Conservation (phyloP, 1,284 basidiomycete genomes). For the Athelia psychrophila region DNA sequence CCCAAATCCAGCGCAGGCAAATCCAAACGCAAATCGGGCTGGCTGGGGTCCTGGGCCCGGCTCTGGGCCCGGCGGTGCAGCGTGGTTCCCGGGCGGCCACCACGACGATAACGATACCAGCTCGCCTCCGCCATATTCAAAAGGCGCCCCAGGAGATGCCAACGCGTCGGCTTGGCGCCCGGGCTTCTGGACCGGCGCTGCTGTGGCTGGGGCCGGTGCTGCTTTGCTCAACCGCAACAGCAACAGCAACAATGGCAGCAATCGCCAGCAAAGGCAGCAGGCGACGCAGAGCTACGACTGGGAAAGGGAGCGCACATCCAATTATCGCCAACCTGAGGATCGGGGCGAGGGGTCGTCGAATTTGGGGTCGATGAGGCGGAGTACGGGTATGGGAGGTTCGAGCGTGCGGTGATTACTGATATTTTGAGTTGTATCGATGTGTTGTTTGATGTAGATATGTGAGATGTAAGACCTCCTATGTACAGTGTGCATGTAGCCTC, state of each 20-base stretch:
- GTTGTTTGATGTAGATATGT: too few species aligned
- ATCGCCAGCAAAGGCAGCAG: constrained; percentile 13
- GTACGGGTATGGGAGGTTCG: constrained; percentile 71
- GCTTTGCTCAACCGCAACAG: constrained; percentile 46
- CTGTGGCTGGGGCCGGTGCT: constrained; percentile 63
- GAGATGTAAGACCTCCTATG: too few species aligned
- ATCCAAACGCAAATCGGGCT: too few species aligned
- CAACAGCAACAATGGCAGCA: too few species aligned
- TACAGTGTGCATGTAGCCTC: too few species aligned
- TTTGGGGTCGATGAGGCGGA: constrained; percentile 60
- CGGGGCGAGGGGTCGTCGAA: constrained; percentile 68
- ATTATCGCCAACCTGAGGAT: constrained; percentile 31
- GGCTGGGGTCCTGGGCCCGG: constrained; percentile 33
- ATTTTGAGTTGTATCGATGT: too few species aligned
- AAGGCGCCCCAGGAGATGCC: constrained; percentile 30
- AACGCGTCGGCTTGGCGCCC: constrained; percentile 47
- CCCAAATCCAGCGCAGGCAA: constrained; percentile 44
- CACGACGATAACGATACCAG: constrained; percentile 29
- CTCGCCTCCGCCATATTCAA: constrained; percentile 81
- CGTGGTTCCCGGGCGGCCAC: constrained; percentile 53
- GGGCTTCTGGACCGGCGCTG: constrained; percentile 82
- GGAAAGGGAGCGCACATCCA: constrained; percentile 26
- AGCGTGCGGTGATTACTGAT: constrained; percentile 31
- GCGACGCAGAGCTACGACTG: constrained; percentile 26
- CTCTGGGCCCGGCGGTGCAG: constrained; percentile 22